Conservation (phyloP, 257 asterid species). For the Solanum pennellii region DNA sequence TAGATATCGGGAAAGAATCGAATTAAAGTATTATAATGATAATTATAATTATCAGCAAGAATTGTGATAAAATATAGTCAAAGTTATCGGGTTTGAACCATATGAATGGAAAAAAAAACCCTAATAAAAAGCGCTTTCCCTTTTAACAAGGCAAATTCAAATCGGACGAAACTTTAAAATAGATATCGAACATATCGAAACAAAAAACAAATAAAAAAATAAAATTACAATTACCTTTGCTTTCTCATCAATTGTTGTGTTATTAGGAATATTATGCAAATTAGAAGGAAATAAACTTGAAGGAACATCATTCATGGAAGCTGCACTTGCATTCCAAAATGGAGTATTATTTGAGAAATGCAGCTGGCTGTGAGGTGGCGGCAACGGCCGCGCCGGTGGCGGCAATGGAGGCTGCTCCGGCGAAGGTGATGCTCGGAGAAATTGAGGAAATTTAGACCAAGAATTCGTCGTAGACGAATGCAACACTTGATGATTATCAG, state of each 20-base stretch:
- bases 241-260: conserved; percentile 38
- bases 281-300: conserved; percentile 42
- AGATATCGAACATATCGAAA: neutral
- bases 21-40: neutral
- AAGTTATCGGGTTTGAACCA: fast-evolving
- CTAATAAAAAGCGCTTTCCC: neutral
- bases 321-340: conserved; percentile 62
- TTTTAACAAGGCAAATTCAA: neutral
- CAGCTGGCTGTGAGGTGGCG: conserved; percentile 30
- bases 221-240: conserved; percentile 21
- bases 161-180: neutral
- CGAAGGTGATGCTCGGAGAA: conserved; percentile 26
- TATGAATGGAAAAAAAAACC: neutral
- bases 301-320: conserved; percentile 28
- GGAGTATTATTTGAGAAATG: conserved; percentile 75
- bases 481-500: conserved; percentile 1
- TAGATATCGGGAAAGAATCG: too few species aligned
- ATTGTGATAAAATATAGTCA: neutral
- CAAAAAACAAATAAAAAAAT: neutral
- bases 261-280: conserved; percentile 22
- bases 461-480: conserved; percentile 8
- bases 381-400: neutral
- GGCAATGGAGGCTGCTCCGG: conserved; percentile 20
- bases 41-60: neutral
- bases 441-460: conserved; percentile 45